A percentile compares a stretch with the other conserved stretches of the same genome.
phyloP scores from a whole-genome alignment of 1,139 yeast genomes.

The Lodderomyces metapsilosis region DNA sequence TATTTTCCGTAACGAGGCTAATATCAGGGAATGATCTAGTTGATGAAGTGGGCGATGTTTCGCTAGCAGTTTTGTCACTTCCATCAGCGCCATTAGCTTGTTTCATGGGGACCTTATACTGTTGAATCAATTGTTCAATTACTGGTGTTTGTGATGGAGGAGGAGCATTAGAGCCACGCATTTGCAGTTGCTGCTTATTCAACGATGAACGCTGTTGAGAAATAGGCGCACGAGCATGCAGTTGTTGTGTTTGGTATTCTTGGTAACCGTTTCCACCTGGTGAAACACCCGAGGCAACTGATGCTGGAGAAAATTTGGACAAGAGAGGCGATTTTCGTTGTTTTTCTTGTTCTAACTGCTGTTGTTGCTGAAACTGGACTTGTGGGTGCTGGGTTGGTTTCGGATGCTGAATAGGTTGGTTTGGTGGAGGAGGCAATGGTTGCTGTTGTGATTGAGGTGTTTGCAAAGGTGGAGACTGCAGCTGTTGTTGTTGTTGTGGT shows the following conservation, averaged over 20 bases:
- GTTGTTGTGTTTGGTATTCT: conserved; percentile 16
- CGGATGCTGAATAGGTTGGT: conserved; percentile 5
- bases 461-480: conserved; percentile 4
- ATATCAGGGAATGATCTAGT: conserved; percentile 45
- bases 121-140: conserved; percentile 35
- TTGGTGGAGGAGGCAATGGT: conserved; percentile 8
- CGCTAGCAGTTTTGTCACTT: conserved; percentile 15
- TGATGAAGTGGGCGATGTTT: conserved; percentile 39
- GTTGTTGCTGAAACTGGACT: conserved; percentile 5
- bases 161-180: neutral
- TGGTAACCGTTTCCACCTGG: conserved; percentile 26
- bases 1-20: conserved; percentile 45
- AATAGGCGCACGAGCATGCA: conserved; percentile 8
- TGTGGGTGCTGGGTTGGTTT: conserved; percentile 3
- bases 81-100: conserved; percentile 8
- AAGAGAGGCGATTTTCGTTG: conserved; percentile 6
- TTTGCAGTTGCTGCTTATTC: conserved; percentile 6
- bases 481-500: conserved; percentile 1
- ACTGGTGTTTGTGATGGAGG: conserved; percentile 15
- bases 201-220: conserved; percentile 5
- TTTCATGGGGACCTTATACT: conserved; percentile 18
- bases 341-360: conserved; percentile 8
- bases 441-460: conserved; percentile 6
- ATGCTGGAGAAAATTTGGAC: conserved; percentile 15
- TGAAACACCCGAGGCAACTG: conserved; percentile 29